A percentile compares a stretch with the other conserved stretches of the same genome.
Evolutionary conservation across 2,329 filamentous ascomycete species (phyloP).

Genomic region (Sporothrix brunneoviolacea): DNA sequence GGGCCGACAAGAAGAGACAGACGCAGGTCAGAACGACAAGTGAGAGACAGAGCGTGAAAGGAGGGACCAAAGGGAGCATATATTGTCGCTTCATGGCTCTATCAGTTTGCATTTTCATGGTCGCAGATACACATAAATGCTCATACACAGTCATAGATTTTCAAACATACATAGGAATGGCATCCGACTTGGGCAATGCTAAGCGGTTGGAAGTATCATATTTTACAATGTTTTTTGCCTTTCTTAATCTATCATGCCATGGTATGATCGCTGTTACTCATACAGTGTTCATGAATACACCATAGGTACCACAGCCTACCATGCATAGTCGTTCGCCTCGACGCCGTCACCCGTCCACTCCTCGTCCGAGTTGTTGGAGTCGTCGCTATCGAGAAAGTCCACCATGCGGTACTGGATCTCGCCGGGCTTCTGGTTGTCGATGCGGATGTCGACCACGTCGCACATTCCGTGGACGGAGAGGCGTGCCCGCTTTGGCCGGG

Average conservation of each 20-base stretch:
- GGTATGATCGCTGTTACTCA: too few relatives aligned
- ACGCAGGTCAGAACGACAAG: not conserved
- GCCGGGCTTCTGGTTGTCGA: constrained; percentile 68
- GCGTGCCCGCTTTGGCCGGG: constrained; percentile 3
- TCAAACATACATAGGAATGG: too few relatives aligned
- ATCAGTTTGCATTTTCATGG: too few relatives aligned
- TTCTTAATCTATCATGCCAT: too few relatives aligned
- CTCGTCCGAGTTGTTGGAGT: constrained; percentile 49
- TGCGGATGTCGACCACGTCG: constrained; percentile 60
- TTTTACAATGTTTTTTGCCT: too few relatives aligned
- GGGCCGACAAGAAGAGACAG: not conserved
- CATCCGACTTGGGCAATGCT: too few relatives aligned
- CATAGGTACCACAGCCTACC: constrained; percentile 13
- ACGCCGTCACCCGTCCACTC: constrained; percentile 39
- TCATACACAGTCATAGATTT: too few relatives aligned
- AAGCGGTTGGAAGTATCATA: too few relatives aligned
- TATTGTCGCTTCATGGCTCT: too few relatives aligned
- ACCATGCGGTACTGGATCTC: constrained; percentile 64
- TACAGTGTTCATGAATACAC: too few relatives aligned
- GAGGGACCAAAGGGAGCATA: not conserved
- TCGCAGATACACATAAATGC: too few relatives aligned
- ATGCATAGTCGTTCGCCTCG: constrained; percentile 19
- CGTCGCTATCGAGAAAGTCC: constrained; percentile 58
- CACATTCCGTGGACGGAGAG: constrained; percentile 60
- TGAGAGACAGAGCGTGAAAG: not conserved